Evolutionary conservation across 2,329 filamentous ascomycete genomes (phyloP).

Genomic region (Plenodomus lindquistii): DNA sequence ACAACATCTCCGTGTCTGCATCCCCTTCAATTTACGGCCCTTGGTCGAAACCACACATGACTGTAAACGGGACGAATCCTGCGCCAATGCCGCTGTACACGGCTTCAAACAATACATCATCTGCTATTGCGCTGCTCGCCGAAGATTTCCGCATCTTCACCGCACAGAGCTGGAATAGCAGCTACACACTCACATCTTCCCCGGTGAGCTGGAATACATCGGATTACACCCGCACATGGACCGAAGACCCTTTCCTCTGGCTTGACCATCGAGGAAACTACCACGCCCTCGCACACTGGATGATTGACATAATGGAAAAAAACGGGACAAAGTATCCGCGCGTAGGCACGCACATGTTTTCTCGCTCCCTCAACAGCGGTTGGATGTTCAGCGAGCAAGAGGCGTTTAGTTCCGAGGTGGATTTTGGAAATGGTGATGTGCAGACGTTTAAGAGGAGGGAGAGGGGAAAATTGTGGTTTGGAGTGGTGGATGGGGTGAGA

Average conservation of each 20-base stretch:
- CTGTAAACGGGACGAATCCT: conserved; percentile 48
- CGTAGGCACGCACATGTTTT: conserved; percentile 41
- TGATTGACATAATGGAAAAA: conserved; percentile 35
- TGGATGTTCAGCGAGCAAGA: conserved; percentile 41
- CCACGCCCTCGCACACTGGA: conserved; percentile 42
- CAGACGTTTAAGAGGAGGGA: conserved; percentile 51
- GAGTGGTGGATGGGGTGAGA: conserved; percentile 52
- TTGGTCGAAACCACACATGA: conserved; percentile 14
- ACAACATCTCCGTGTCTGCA: conserved; percentile 23
- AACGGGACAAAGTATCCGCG: conserved; percentile 33
- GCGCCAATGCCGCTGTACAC: conserved; percentile 47
- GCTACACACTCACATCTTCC: conserved; percentile 27
- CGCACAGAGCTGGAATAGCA: conserved; percentile 28
- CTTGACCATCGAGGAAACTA: conserved; percentile 42
- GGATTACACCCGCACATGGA: conserved; percentile 22
- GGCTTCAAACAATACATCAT: conserved; percentile 23
- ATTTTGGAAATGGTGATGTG: conserved; percentile 48
- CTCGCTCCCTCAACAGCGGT: conserved; percentile 28
- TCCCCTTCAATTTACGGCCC: conserved; percentile 15
- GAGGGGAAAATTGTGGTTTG: conserved; percentile 55
- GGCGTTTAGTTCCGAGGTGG: conserved; percentile 32
- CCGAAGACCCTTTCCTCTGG: conserved; percentile 44
- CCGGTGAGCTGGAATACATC: conserved; percentile 26
- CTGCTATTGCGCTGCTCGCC: conserved; percentile 38
- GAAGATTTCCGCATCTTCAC: conserved; percentile 46